Conservation (phyloP, 495 filamentous ascomycete genomes). For the Penicillium mononematosum region DNA sequence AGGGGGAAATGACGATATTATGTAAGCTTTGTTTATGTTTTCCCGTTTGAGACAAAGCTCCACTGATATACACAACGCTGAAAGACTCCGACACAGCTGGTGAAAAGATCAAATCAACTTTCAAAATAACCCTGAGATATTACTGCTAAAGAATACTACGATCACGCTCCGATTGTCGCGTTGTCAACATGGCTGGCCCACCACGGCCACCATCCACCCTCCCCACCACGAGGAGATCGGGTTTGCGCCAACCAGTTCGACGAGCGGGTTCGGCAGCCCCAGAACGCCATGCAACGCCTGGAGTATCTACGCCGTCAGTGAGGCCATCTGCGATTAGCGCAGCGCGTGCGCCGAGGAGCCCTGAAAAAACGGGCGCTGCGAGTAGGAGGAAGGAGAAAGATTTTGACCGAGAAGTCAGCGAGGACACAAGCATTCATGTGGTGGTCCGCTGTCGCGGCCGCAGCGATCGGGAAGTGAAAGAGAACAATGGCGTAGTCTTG, state of each 20-base stretch:
- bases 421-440: slow-evolving; percentile 96
- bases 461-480: slow-evolving; percentile 84
- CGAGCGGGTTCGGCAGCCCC: slow-evolving; percentile 34
- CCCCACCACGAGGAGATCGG: slow-evolving; percentile 51
- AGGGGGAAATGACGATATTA: slow-evolving; percentile 31
- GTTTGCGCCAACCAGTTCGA: slow-evolving; percentile 55
- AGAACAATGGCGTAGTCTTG: slow-evolving; percentile 91
- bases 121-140: not conserved
- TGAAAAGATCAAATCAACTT: slow-evolving; percentile 4
- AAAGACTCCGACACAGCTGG: not conserved
- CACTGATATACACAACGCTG: slow-evolving; percentile 21
- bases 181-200: slow-evolving; percentile 51
- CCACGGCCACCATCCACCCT: slow-evolving; percentile 52
- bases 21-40: slow-evolving; percentile 48
- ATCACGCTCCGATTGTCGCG: not conserved
- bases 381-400: slow-evolving; percentile 81
- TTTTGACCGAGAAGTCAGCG: slow-evolving; percentile 66
- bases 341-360: slow-evolving; percentile 40
- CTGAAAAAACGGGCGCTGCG: slow-evolving; percentile 43
- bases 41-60: slow-evolving; percentile 31
- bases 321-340: slow-evolving; percentile 49
- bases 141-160: not conserved
- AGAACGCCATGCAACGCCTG: slow-evolving; percentile 59
- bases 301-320: slow-evolving; percentile 61
- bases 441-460: slow-evolving; percentile 92